Evolutionary conservation across 192 early-diverging fungal genomes (phyloP).

Genomic region (Pilaira anomala): DNA sequence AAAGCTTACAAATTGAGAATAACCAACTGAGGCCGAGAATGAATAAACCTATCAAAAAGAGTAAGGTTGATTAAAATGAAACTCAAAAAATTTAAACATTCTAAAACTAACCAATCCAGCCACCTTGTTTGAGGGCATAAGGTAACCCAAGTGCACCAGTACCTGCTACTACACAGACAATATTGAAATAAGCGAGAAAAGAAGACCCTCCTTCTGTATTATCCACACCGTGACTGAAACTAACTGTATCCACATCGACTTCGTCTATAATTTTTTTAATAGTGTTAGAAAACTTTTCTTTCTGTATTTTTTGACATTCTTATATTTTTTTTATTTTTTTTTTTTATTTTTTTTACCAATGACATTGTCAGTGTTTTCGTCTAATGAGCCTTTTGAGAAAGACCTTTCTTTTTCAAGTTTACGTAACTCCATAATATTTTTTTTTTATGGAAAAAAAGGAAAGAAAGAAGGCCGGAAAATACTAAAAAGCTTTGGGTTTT

Average conservation of each 20-base stretch:
- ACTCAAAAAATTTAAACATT: not conserved
- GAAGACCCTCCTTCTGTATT: slow-evolving; percentile 43
- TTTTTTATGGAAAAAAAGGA: too few relatives aligned
- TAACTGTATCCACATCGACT: slow-evolving; percentile 5
- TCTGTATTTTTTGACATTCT: too few relatives aligned
- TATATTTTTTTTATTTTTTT: too few relatives aligned
- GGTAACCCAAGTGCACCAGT: slow-evolving; percentile 83
- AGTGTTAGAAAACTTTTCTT: too few relatives aligned
- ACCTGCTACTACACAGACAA: slow-evolving; percentile 77
- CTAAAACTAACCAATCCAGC: slow-evolving; percentile 30
- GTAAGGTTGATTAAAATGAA: not conserved
- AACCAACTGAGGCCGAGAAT: slow-evolving; percentile 25
- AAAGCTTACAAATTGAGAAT: slow-evolving; percentile 22
- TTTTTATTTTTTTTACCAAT: too few relatives aligned
- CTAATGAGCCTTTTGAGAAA: too few relatives aligned
- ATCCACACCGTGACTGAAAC: slow-evolving; percentile 26
- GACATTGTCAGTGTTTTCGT: too few relatives aligned
- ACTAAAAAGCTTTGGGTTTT: too few relatives aligned
- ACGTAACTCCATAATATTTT: too few relatives aligned
- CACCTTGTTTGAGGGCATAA: slow-evolving; percentile 34
- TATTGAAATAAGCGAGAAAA: slow-evolving; percentile 52
- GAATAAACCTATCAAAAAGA: slow-evolving; percentile 15
- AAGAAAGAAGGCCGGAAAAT: too few relatives aligned
- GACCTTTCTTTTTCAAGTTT: too few relatives aligned
- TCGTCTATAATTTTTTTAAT: not conserved